Evolutionary conservation across 2,329 filamentous ascomycete species (phyloP).

Genomic region (Trichoderma citrinoviride): DNA sequence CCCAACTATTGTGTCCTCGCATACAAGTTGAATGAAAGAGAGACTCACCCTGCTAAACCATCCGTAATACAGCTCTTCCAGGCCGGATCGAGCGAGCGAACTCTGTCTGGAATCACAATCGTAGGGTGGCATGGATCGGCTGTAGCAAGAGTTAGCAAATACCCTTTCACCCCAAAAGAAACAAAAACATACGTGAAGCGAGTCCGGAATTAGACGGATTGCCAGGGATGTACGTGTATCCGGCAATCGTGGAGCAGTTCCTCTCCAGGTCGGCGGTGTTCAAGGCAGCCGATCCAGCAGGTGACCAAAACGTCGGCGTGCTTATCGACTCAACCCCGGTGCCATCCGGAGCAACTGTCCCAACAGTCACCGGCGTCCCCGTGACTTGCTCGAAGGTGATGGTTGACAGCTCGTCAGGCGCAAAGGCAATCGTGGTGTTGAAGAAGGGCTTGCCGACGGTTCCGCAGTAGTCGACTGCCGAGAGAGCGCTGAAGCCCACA

Average conservation of each 20-base stretch:
- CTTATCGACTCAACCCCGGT: not conserved
- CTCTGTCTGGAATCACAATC: slow-evolving; percentile 18
- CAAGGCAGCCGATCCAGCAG: slow-evolving; percentile 7
- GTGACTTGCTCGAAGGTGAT: not conserved
- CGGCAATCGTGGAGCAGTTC: slow-evolving; percentile 20
- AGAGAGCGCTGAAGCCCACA: slow-evolving; percentile 21
- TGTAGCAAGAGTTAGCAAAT: not conserved
- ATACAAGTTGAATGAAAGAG: too few species aligned
- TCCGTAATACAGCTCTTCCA: slow-evolving; percentile 18
- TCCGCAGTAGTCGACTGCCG: slow-evolving; percentile 19
- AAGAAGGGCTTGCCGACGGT: slow-evolving; percentile 1
- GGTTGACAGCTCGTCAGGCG: slow-evolving; percentile 16
- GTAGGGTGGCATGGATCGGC: slow-evolving; percentile 23
- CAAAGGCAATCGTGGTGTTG: slow-evolving; percentile 20
- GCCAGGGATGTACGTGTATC: slow-evolving; percentile 17
- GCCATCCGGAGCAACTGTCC: not conserved
- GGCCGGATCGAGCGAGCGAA: slow-evolving; percentile 18
- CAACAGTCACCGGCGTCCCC: not conserved
- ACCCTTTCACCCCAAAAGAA: not conserved
- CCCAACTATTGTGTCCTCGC: too few species aligned
- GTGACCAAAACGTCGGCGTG: not conserved
- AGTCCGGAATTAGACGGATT: slow-evolving; percentile 9
- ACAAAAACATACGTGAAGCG: slow-evolving; percentile 5
- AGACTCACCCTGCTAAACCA: slow-evolving; percentile 16
- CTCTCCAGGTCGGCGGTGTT: slow-evolving; percentile 18